Percentiles rank a stretch among this genome's conserved stretches.
Conservation (phyloP, 78 protist species). For the Dictyostelium discoideum region DNA sequence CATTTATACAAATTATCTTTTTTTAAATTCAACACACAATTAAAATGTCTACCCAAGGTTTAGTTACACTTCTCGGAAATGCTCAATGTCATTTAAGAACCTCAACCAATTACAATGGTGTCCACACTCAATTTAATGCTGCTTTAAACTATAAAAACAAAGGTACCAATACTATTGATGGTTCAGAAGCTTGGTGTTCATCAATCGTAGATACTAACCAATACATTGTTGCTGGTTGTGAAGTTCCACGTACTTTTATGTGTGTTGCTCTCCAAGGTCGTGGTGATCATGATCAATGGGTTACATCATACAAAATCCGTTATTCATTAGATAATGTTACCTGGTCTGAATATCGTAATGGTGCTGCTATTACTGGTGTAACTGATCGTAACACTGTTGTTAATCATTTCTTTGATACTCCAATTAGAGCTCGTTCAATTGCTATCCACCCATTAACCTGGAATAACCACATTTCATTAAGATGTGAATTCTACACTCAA, state of each 20-base stretch:
- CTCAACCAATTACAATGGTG: constrained; percentile 6
- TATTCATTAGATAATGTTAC: constrained; percentile 33
- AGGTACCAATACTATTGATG: background rate
- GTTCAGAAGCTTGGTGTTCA: constrained; percentile 41
- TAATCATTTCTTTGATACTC: background rate
- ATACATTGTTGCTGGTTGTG: constrained; percentile 9
- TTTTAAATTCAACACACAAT: too few species aligned
- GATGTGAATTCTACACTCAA: constrained; percentile 15
- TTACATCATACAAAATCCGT: constrained; percentile 29
- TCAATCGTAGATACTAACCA: constrained; percentile 17
- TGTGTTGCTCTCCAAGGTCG: constrained; percentile 35
- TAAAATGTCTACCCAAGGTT: background rate
- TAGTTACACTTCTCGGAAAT: background rate
- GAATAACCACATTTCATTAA: constrained; percentile 6
- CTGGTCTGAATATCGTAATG: constrained; percentile 13
- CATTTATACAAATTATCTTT: background rate
- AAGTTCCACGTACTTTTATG: background rate
- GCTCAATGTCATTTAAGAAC: constrained; percentile 9
- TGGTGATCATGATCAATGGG: constrained; percentile 50
- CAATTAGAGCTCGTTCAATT: constrained; percentile 40
- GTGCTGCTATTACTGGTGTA: background rate
- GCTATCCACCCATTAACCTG: constrained; percentile 47
- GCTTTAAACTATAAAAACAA: background rate
- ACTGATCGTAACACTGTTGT: constrained; percentile 12
- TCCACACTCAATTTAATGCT: background rate